A percentile compares a stretch with the other conserved stretches of the same genome.
Evolutionary conservation across 2,329 filamentous ascomycete genomes (phyloP).

Genomic region (Orbilia ellipsospora): DNA sequence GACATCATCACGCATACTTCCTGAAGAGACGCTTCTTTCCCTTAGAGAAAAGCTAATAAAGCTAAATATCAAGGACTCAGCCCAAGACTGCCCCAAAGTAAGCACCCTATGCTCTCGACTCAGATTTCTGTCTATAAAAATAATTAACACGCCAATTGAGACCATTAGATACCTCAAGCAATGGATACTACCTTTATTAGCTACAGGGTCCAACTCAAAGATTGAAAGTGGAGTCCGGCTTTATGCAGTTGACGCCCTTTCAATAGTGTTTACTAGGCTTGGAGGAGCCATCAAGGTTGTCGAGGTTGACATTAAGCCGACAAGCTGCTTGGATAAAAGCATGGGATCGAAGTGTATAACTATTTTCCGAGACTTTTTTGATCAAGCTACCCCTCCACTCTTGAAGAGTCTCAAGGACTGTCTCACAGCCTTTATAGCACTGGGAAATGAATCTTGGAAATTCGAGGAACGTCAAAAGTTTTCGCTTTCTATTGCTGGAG

Average conservation of each 20-base stretch:
- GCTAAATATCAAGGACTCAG: constrained; percentile 41
- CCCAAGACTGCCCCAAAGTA: constrained; percentile 28
- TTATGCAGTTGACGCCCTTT: constrained; percentile 38
- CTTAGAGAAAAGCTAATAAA: constrained; percentile 44
- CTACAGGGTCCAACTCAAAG: constrained; percentile 16
- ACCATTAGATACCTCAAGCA: constrained; percentile 31
- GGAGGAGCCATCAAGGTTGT: constrained; percentile 21
- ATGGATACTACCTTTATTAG: constrained; percentile 40
- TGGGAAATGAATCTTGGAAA: constrained; percentile 31
- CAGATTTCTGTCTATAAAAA: neutral
- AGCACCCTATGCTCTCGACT: constrained; percentile 4
- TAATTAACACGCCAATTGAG: constrained; percentile 35
- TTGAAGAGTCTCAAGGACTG: constrained; percentile 50
- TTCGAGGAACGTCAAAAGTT: constrained; percentile 15
- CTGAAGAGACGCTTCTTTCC: constrained; percentile 13
- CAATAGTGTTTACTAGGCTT: constrained; percentile 44
- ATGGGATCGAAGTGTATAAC: constrained; percentile 11
- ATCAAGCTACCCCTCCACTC: constrained; percentile 33
- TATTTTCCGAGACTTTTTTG: constrained; percentile 47
- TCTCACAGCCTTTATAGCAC: constrained; percentile 38
- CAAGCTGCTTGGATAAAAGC: neutral
- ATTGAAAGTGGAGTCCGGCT: constrained; percentile 36
- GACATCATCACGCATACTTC: constrained; percentile 5
- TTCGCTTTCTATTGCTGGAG: constrained; percentile 23
- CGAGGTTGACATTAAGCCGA: neutral